Evolutionary conservation across 768 basidiomycete genomes (phyloP).

Genomic region (Boletus reticulatus): DNA sequence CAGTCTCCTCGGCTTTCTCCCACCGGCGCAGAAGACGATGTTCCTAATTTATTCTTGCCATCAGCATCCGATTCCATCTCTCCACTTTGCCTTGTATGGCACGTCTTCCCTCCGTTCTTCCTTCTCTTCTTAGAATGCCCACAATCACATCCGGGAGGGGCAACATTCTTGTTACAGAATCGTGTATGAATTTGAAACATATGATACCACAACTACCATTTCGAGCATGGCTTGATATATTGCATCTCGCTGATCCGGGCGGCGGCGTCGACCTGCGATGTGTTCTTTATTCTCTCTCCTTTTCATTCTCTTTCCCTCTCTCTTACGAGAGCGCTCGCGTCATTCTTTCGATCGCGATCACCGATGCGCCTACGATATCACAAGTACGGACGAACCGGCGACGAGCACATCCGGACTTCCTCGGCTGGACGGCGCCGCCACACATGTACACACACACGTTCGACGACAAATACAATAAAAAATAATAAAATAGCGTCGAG

Average conservation of each 20-base stretch:
- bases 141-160: constrained; percentile 2
- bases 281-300: background rate
- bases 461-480: too few relatives aligned
- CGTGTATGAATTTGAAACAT: constrained; percentile 21
- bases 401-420: constrained; percentile 2
- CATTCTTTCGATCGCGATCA: constrained; percentile 8
- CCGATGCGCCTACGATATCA: background rate
- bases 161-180: constrained; percentile 18
- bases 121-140: constrained; percentile 7
- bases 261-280: background rate
- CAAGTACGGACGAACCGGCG: background rate
- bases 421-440: constrained; percentile 5
- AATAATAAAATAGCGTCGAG: too few relatives aligned
- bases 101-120: constrained; percentile 3
- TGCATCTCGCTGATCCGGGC: constrained; percentile 8
- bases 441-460: background rate
- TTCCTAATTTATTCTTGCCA: constrained; percentile 22
- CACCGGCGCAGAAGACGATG: constrained; percentile 16
- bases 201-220: constrained; percentile 16
- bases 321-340: constrained; percentile 4
- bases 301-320: background rate
- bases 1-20: constrained; percentile 22
- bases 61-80: constrained; percentile 24
- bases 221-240: constrained; percentile 6
- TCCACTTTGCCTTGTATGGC: constrained; percentile 14